Evolutionary conservation across 495 filamentous ascomycete species (phyloP), one percentile per base, ranked within the genome.

Genomic region (Monascus purpureus): DNA sequence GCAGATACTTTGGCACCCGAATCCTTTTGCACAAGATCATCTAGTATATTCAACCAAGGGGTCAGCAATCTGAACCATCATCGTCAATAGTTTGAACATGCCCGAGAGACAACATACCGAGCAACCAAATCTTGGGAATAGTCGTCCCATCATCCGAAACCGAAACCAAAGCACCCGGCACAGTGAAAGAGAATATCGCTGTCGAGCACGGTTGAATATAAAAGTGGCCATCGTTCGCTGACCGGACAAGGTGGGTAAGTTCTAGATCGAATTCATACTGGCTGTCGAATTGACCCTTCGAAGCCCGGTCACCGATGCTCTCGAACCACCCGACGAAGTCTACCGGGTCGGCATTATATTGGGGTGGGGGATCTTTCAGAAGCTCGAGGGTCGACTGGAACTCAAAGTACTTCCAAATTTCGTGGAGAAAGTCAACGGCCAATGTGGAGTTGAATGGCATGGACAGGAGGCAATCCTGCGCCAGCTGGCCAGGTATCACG

Each of bases 381-480:
- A 68, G 68, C 13, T 59, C 55, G 12, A 72, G 29, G 0, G 70
- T 75, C 17, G 55, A 67, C 36, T 76, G 72, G 29, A 73, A 74
- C 42, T 75, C 59, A 1, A 76, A 39, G 2, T 63, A 66, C 25
- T 72, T 63, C 35, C 64, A 67, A 31, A 62, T 68, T 42, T 76
- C 72, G 14, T 50, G 41, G 12, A 75, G 18, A 38, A 76, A 73
- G 6, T 55, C 44, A 8, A 52, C 46, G 4, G 65, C 71, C 12
- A 67, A 61, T 17, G 57, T 62, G 2, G 56, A 26, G 36, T 70
- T 62, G 41, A 77, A 73, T 0, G 72, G 72, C 28, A 74, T 65
- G 13, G 56, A 68, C 16, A 45, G 52, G n/a, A 77, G 51, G 39
- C 72, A 77, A 20, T 59, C 44, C 40, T 62, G 63, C 3, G 57